Conservation (phyloP, 306 rosid genomes). For the Prunus mongolica region DNA sequence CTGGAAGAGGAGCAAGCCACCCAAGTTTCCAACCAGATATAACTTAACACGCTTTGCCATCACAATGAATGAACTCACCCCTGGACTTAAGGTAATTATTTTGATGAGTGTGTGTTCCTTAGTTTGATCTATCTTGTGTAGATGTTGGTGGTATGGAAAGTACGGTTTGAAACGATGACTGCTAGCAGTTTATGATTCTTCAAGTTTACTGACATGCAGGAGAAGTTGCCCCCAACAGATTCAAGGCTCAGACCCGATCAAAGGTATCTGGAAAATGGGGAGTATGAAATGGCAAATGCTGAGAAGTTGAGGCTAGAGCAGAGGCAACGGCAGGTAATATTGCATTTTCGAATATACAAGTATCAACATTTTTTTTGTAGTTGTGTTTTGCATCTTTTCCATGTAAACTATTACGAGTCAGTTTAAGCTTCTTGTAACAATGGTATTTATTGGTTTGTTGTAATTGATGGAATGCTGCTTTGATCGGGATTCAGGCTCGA, state of each 20-base stretch:
- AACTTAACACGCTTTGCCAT: conserved; percentile 95
- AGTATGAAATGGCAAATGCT: conserved; percentile 92
- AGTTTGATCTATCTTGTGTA: background rate
- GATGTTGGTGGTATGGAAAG: background rate
- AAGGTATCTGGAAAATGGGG: conserved; percentile 93
- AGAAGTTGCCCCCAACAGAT: conserved; percentile 97
- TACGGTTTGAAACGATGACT: background rate
- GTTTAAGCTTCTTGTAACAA: background rate
- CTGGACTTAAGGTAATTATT: conserved; percentile 78
- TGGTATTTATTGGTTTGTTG: background rate
- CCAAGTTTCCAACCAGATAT: conserved; percentile 75
- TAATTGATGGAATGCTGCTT: conserved; percentile 17
- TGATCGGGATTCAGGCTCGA: conserved; percentile 63
- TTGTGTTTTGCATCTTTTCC: background rate
- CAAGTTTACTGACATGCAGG: conserved; percentile 37
- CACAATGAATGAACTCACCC: conserved; percentile 84
- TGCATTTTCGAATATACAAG: background rate
- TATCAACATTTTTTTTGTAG: background rate
- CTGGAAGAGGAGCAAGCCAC: conserved; percentile 89
- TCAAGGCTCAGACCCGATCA: conserved; percentile 99
- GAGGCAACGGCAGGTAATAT: conserved; percentile 90
- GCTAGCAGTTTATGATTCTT: background rate
- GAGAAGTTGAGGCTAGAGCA: conserved; percentile 94
- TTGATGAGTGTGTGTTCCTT: conserved; percentile 14
- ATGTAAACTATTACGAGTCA: too few relatives aligned